A percentile compares a stretch with the other conserved stretches of the same genome.
phyloP scores from a whole-genome alignment of 192 early-diverging fungal genomes.

The Polychytrium aggregatum region DNA sequence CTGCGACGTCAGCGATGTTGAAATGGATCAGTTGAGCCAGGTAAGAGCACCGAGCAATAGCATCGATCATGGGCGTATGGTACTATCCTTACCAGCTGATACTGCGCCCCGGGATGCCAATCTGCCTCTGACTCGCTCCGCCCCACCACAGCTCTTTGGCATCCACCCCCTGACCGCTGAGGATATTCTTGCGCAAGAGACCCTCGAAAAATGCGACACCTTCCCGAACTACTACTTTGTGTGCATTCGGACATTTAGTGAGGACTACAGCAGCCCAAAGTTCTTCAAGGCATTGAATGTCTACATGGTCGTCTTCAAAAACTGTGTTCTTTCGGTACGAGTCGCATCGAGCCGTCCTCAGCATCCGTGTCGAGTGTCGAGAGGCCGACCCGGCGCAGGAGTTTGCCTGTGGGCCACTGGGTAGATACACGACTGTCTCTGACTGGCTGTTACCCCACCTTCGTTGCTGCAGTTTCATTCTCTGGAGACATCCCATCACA shows the following conservation, averaged over 20 bases:
- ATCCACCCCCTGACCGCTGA: slow-evolving; percentile 86
- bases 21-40: slow-evolving; percentile 26
- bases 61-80: too few relatives aligned
- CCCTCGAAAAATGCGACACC: slow-evolving; percentile 87
- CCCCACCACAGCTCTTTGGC: slow-evolving; percentile 48
- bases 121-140: background rate
- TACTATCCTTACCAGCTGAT: too few relatives aligned
- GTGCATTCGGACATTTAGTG: slow-evolving; percentile 56
- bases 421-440: background rate
- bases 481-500: slow-evolving; percentile 60
- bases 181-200: slow-evolving; percentile 78
- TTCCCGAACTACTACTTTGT: slow-evolving; percentile 90
- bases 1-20: slow-evolving; percentile 21
- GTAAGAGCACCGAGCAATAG: too few relatives aligned
- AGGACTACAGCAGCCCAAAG: slow-evolving; percentile 20
- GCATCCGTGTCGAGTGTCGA: too few relatives aligned
- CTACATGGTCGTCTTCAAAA: slow-evolving; percentile 38
- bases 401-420: too few relatives aligned
- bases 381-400: too few relatives aligned
- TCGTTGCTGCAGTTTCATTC: slow-evolving; percentile 61
- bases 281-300: slow-evolving; percentile 47
- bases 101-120: too few relatives aligned
- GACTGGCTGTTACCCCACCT: background rate
- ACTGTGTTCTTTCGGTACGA: slow-evolving; percentile 44
- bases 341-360: background rate